Conservation (phyloP, 768 basidiomycete genomes). For the Xerocomus brunneocitrinus region DNA sequence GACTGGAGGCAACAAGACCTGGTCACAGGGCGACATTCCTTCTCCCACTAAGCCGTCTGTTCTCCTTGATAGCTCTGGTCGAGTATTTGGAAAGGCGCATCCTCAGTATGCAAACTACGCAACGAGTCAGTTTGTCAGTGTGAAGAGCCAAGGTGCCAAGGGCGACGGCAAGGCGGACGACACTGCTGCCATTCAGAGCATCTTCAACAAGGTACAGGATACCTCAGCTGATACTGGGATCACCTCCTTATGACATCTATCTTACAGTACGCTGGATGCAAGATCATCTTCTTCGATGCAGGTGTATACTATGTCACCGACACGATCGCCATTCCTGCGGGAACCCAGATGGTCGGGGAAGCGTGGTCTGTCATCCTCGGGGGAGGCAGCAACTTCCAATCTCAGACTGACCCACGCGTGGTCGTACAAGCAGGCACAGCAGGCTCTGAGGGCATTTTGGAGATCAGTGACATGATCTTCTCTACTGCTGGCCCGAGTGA, state of each 20-base stretch:
- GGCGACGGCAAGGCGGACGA: slow-evolving; percentile 78
- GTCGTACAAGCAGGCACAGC: slow-evolving; percentile 42
- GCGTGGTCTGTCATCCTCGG: slow-evolving; percentile 47
- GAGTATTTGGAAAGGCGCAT: slow-evolving; percentile 56
- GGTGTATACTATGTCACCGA: slow-evolving; percentile 46
- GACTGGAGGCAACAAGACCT: slow-evolving; percentile 39
- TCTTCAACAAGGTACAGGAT: slow-evolving; percentile 47
- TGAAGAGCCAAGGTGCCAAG: slow-evolving; percentile 61
- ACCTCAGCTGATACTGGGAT: too few relatives aligned
- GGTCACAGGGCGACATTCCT: slow-evolving; percentile 46
- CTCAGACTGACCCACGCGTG: slow-evolving; percentile 34
- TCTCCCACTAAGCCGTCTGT: slow-evolving; percentile 46
- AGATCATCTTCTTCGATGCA: slow-evolving; percentile 79
- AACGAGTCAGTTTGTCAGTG: slow-evolving; percentile 62
- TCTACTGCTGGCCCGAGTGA: slow-evolving; percentile 47
- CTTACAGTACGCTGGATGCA: slow-evolving; percentile 60
- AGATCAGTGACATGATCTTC: slow-evolving; percentile 64
- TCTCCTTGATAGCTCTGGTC: slow-evolving; percentile 54
- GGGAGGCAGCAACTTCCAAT: slow-evolving; percentile 39
- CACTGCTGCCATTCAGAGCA: slow-evolving; percentile 55
- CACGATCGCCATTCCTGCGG: slow-evolving; percentile 47
- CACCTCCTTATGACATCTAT: not conserved
- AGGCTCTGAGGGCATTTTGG: slow-evolving; percentile 47
- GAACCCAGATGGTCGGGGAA: slow-evolving; percentile 46
- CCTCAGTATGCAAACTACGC: slow-evolving; percentile 65